Conservation (phyloP, 108 stramenopile species). For the Poteriospumella lacustris region DNA sequence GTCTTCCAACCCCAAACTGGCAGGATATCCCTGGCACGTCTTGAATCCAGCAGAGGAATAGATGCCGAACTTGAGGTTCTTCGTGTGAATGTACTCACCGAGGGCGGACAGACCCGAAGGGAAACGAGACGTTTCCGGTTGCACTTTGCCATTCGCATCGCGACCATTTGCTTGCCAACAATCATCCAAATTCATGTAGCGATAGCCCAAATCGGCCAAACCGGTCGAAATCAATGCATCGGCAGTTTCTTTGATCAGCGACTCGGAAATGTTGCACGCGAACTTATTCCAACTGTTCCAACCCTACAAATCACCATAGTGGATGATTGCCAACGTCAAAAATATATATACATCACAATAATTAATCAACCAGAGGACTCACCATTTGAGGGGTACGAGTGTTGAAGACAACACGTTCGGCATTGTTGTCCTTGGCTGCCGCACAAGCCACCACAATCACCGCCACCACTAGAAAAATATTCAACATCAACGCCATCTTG, state of each 20-base stretch:
- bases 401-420: no score
- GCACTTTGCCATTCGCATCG: slow-evolving; percentile 38
- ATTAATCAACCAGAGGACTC: no score
- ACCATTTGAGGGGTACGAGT: no score
- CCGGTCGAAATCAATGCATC: slow-evolving; percentile 34
- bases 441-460: no score
- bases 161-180: slow-evolving; percentile 52
- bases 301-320: slow-evolving; percentile 23
- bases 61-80: slow-evolving; percentile 58
- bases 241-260: slow-evolving; percentile 22
- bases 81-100: slow-evolving; percentile 49
- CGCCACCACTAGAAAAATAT: no score
- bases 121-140: slow-evolving; percentile 44
- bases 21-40: slow-evolving; percentile 57
- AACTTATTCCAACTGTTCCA: slow-evolving; percentile 25
- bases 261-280: slow-evolving; percentile 28
- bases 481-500: no score
- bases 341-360: no score
- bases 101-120: slow-evolving; percentile 54
- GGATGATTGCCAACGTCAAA: no score
- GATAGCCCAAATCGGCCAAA: slow-evolving; percentile 51
- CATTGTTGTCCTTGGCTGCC: no score
- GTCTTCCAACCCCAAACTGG: slow-evolving; percentile 48
- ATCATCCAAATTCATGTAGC: slow-evolving; percentile 59
- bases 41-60: slow-evolving; percentile 51